Conservation (phyloP, 208 protist species). For the Crithidia brevicula region DNA sequence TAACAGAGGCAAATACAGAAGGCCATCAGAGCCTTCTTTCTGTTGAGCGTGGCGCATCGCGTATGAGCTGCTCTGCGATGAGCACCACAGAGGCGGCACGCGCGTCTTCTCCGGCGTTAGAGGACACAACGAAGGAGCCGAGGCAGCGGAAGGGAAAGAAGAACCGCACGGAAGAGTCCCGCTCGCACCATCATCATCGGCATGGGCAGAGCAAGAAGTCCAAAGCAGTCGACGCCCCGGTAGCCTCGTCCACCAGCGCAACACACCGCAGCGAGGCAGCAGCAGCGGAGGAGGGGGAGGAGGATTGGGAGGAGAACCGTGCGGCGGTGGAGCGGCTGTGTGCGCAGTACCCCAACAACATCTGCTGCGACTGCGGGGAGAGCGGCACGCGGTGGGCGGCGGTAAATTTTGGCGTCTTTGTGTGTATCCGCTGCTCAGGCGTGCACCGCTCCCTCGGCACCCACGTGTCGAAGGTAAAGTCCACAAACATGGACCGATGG, state of each 20-base stretch:
- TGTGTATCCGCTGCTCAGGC: slow-evolving; percentile 94
- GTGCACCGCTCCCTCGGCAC: slow-evolving; percentile 94
- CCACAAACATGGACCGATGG: slow-evolving; percentile 94
- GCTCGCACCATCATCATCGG: background rate
- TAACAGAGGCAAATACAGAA: no score
- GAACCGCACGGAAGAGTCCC: background rate
- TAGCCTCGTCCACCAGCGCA: no score
- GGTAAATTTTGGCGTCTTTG: slow-evolving; percentile 91
- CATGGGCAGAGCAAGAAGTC: slow-evolving; percentile 20
- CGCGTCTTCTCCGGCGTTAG: background rate
- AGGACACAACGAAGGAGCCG: background rate
- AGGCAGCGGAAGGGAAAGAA: slow-evolving; percentile 16
- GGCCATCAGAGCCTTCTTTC: no score
- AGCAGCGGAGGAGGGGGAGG: slow-evolving; percentile 25
- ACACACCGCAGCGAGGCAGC: background rate
- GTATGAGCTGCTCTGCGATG: background rate
- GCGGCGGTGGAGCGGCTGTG: slow-evolving; percentile 66
- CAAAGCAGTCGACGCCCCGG: background rate
- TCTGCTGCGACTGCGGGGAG: slow-evolving; percentile 86
- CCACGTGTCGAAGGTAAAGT: slow-evolving; percentile 94
- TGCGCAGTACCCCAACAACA: slow-evolving; percentile 62
- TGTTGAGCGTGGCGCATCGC: no score
- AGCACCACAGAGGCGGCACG: background rate
- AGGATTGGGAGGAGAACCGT: slow-evolving; percentile 77
- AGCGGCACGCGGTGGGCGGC: slow-evolving; percentile 88